Evolutionary conservation across 495 filamentous ascomycete genomes (phyloP).

Genomic region (Hypoxylon rickii): DNA sequence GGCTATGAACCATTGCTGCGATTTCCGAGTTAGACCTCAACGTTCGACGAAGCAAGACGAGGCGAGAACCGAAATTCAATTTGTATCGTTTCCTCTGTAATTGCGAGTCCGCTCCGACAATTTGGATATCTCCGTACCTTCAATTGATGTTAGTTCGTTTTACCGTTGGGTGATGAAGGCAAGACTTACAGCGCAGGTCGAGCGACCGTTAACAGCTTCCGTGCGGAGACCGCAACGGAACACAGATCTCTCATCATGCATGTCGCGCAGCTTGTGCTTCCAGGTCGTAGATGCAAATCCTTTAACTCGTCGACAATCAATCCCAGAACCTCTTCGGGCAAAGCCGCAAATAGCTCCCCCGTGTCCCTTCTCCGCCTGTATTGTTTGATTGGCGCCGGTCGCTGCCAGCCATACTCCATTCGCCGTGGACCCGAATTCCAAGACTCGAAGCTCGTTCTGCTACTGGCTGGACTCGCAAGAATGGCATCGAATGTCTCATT

Average conservation of each 20-base stretch:
- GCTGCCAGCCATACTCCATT: constrained; percentile 43
- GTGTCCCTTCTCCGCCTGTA: constrained; percentile 42
- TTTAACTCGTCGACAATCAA: constrained; percentile 56
- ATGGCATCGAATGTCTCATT: constrained; percentile 40
- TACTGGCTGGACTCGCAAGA: constrained; percentile 39
- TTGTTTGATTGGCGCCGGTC: constrained; percentile 45
- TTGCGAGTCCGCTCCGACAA: constrained; percentile 70
- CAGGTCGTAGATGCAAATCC: constrained; percentile 48
- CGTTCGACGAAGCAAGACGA: constrained; percentile 77
- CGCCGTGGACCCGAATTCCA: constrained; percentile 36
- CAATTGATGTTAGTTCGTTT: constrained; percentile 14
- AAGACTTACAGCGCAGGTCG: constrained; percentile 64
- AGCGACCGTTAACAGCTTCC: constrained; percentile 70
- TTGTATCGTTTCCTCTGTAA: constrained; percentile 67
- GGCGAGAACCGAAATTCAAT: constrained; percentile 66
- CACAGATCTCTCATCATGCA: constrained; percentile 80
- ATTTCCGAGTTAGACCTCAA: constrained; percentile 70
- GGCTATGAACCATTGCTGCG: constrained; percentile 71
- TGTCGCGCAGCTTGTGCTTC: constrained; percentile 64
- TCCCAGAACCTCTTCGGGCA: constrained; percentile 63
- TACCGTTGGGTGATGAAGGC: not conserved
- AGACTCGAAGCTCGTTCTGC: constrained; percentile 50
- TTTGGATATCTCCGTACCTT: constrained; percentile 72
- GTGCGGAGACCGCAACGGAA: constrained; percentile 66
- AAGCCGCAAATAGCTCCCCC: constrained; percentile 56